Evolutionary conservation across 2,329 filamentous ascomycete genomes (phyloP), one percentile per base, ranked within the genome.

Genomic region (Pseudogymnoascus destructans): DNA sequence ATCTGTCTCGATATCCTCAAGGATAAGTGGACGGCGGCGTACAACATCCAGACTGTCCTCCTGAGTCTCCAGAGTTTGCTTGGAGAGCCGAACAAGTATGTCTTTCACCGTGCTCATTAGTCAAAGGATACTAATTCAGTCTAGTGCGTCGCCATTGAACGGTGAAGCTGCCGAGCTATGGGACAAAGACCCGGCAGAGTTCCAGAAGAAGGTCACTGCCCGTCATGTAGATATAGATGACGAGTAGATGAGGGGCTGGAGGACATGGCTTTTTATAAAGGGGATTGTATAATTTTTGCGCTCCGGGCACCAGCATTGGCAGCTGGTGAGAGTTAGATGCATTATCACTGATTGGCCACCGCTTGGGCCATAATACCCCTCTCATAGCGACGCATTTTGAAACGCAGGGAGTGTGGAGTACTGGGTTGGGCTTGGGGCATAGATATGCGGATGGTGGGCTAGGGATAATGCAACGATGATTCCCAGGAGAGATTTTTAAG

Each of bases 1-100:
- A 98, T 98, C 73, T 98, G 93, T 72, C 79, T 98, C 61, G 95
- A 98, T 69, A 98, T 98, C 65, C 79, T 98, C 64, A 97, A 96
- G 79, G 93, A 97, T 73, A 96, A 96, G 76, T 98, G 93, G 93
- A 95, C 90, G 60, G 90, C 93, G 15, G 91, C 95, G 42, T 95
- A 96, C 79, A 97, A 97, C 69, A 90, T 95, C 62, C 89, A 95
- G 72, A 95, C 87, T 52, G 89, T 98, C 52, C 77, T 98, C 58
- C 73, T 98, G 67, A 97, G 92, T 66, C 74, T 98, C 73, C 93
- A 98, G 74, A 96, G 91, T 73, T 75, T 98, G 68, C 79, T 98
- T 30, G 93, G 92, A 23, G 93, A 98, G 74, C 93, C 93, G 33
- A 98, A 98, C 75, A 98, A 98, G 93, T 97, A 76, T 72, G 87